Percentiles rank a stretch among this genome's conserved stretches.
Evolutionary conservation across 1,284 basidiomycete genomes (phyloP).

Genomic region (Agroathelia rolfsii): DNA sequence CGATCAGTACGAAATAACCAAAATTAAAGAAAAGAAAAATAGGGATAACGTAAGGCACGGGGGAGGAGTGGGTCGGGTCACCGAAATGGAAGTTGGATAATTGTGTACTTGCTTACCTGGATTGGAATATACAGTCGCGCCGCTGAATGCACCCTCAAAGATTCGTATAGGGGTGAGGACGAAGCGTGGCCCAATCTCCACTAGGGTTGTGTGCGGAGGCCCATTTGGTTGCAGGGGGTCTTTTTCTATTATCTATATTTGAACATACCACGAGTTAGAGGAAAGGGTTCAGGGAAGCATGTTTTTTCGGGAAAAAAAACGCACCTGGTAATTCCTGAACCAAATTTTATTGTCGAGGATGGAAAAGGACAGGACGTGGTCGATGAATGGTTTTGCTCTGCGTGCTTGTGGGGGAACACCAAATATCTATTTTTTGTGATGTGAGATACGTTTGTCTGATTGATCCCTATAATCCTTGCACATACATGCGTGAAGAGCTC

Average conservation of each 20-base stretch:
- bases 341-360: slow-evolving; percentile 95
- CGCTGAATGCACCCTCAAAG: slow-evolving; percentile 95
- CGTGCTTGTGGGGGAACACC: slow-evolving; percentile 86
- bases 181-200: slow-evolving; percentile 96
- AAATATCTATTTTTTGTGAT: slow-evolving; percentile 62
- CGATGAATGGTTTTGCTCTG: slow-evolving; percentile 93
- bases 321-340: slow-evolving; percentile 97
- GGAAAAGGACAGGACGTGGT: slow-evolving; percentile 95
- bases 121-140: slow-evolving; percentile 94
- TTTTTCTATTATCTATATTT: slow-evolving; percentile 70
- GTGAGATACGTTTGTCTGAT: slow-evolving; percentile 11
- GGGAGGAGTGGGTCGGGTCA: too few species aligned
- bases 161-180: slow-evolving; percentile 97
- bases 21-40: too few species aligned
- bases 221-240: slow-evolving; percentile 68
- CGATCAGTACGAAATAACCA: too few species aligned
- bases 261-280: slow-evolving; percentile 1
- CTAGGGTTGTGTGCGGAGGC: slow-evolving; percentile 68
- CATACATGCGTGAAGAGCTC: slow-evolving; percentile 94
- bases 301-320: too few species aligned
- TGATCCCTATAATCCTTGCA: too few species aligned
- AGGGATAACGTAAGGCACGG: slow-evolving; percentile 4
- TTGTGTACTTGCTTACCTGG: slow-evolving; percentile 55
- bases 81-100: slow-evolving; percentile 8
- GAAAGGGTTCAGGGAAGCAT: neutral